A percentile compares a stretch with the other conserved stretches of the same genome.
Conservation (phyloP, 2,329 filamentous ascomycete genomes). For the Arthrinium phaeospermum region DNA sequence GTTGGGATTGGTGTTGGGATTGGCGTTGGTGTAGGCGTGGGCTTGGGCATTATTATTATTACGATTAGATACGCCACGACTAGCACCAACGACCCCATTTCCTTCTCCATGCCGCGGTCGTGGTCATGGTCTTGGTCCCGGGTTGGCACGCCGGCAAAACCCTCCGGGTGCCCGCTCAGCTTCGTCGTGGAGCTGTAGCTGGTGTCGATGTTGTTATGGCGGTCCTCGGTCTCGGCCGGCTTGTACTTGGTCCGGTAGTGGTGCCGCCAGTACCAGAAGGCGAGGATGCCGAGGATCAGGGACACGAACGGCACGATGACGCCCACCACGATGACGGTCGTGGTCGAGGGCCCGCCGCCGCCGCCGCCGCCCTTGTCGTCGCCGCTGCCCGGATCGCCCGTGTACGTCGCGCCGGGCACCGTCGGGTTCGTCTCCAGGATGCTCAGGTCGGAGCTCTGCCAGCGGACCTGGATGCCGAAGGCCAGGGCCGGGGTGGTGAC, state of each 20-base stretch:
- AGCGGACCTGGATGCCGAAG: conserved; percentile 30
- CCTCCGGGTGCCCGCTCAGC: neutral
- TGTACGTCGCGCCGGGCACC: conserved; percentile 27
- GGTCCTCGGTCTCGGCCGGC: neutral
- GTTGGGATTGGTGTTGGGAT: neutral
- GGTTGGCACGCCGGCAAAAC: neutral
- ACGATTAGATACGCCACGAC: no score
- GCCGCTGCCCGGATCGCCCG: neutral
- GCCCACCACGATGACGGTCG: neutral
- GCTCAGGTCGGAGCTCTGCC: conserved; percentile 28
- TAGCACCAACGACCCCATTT: no score
- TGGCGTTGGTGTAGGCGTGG: neutral
- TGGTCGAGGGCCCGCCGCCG: neutral
- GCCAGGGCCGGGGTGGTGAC: conserved; percentile 19
- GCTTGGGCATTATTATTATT: no score
- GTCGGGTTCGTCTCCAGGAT: conserved; percentile 30
- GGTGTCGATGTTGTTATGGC: neutral
- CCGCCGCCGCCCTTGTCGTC: neutral
- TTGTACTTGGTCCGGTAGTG: conserved; percentile 18
- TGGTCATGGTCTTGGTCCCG: neutral
- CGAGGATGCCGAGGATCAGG: conserved; percentile 10
- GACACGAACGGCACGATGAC: neutral
- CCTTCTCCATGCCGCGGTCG: neutral
- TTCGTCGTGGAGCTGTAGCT: neutral
- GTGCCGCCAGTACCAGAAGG: conserved; percentile 16